Base-by-base conservation (phyloP, 148 eudicot species). In the Cornus controversa region DNA sequence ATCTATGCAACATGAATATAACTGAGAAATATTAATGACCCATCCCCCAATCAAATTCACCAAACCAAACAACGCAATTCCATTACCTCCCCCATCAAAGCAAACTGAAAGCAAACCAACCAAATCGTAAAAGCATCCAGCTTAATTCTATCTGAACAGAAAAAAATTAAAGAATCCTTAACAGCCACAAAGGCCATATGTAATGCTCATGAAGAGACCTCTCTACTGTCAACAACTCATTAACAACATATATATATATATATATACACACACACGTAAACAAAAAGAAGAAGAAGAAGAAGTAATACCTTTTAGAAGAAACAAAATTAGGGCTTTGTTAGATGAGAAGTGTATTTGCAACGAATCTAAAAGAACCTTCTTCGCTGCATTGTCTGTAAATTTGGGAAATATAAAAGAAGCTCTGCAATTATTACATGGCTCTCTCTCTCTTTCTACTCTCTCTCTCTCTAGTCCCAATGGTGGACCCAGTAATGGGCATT, bases 361-460 rank as follows among this genome's bases (percentile, higher is more conserved):
- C 64, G 64, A 60, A 60, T 60, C 64, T 60, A 60, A 60, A 60
- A 60, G 64, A 60, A 60, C 25, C 64, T 60, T 60, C 64, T 60
- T 22, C 2, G 18, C 25, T 60, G 18, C 22, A 60, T 60, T n/a
- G 25, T 60, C 23, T n/a, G 24, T 60, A n/a, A n/a, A 60, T 60
- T 60, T 60, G 64, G 8, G 24, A 60, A 18, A n/a, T 20, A 18
- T 3, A 60, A n/a, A n/a, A 60, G 24, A 60, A 60, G 64, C 64
- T 60, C 64, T 60, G 64, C 24, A 60, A 60, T 60, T 60, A 60
- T 60, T 82, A 78, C 79, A 74, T 60, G 72, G 3, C 50, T 50
- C 45, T 78, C 71, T 64, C 77, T 81, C 65, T 54, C 62, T 54
- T 1, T 54, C 22, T 14, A 31, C 62, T 54, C 62, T 54, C 62